phyloP scores from a whole-genome alignment of 495 filamentous ascomycete species.

The Lichina pygmaea region DNA sequence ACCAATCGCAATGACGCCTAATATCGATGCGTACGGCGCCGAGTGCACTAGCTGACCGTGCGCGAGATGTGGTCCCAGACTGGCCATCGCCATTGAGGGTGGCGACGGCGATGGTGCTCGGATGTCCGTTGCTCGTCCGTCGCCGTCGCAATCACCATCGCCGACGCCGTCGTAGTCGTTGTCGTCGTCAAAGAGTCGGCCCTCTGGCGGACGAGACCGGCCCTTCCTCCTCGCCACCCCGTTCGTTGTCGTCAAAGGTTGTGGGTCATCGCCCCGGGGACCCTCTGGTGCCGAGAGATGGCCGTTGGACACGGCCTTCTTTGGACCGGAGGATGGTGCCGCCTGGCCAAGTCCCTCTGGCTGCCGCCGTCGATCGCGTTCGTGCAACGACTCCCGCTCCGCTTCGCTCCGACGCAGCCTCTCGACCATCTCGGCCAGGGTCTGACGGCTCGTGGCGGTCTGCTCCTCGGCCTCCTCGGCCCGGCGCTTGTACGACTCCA shows the following conservation, averaged over 20 bases:
- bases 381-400: constrained; percentile 12
- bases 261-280: no score
- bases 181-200: neutral
- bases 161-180: neutral
- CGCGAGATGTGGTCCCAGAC: constrained; percentile 8
- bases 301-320: no score
- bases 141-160: neutral
- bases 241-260: neutral
- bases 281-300: no score
- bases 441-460: constrained; percentile 33
- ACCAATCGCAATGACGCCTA: constrained; percentile 72
- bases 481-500: constrained; percentile 47
- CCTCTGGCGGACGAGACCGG: neutral
- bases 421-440: constrained; percentile 69
- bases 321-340: no score
- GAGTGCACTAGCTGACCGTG: constrained; percentile 28
- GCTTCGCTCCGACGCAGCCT: constrained; percentile 43
- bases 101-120: neutral
- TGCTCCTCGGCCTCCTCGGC: constrained; percentile 64
- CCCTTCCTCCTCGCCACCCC: neutral
- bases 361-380: neutral
- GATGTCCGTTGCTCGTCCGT: constrained; percentile 1
- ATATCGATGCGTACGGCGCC: constrained; percentile 62
- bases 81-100: constrained; percentile 12
- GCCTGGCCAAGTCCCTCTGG: neutral